Evolutionary conservation across 192 early-diverging fungal genomes (phyloP).

Genomic region (Dimargaris cristalligena): DNA sequence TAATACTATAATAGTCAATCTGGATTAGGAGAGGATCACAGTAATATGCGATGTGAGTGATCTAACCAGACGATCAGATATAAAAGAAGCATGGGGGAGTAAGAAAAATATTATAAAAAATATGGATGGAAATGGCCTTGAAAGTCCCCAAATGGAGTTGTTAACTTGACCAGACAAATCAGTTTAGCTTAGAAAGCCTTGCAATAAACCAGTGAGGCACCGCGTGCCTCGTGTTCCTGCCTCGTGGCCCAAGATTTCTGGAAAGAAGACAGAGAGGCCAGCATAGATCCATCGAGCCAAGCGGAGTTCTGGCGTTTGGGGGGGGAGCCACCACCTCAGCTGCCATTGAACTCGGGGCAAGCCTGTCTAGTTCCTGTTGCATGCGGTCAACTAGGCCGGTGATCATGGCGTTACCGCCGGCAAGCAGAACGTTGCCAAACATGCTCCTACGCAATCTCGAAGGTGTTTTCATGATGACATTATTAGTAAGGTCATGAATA

Average conservation of each 20-base stretch:
- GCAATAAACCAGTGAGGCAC: conserved; percentile 93
- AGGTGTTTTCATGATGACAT: conserved; percentile 95
- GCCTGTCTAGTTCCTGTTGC: conserved; percentile 92
- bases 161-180: too few species aligned
- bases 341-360: conserved; percentile 90
- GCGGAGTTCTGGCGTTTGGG: conserved; percentile 98
- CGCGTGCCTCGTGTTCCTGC: conserved; percentile 96
- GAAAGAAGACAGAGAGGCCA: conserved; percentile 96
- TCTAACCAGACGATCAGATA: too few species aligned
- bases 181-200: conserved; percentile 87
- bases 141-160: too few species aligned
- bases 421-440: conserved; percentile 91
- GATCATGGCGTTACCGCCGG: conserved; percentile 96
- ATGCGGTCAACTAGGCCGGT: conserved; percentile 92
- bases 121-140: too few species aligned
- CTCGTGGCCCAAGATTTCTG: conserved; percentile 98
- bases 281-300: conserved; percentile 97
- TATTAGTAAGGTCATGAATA: conserved; percentile 95
- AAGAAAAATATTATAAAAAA: too few species aligned
- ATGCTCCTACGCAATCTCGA: conserved; percentile 91
- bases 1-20: too few species aligned
- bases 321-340: conserved; percentile 97
- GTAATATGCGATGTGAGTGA: too few species aligned
- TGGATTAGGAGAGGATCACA: too few species aligned
- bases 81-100: too few species aligned